These are phyloP conservation scores for Lipomyces yamadae DNA, from an alignment of 805 yeast species.

Conservation along the genomic window DNA sequence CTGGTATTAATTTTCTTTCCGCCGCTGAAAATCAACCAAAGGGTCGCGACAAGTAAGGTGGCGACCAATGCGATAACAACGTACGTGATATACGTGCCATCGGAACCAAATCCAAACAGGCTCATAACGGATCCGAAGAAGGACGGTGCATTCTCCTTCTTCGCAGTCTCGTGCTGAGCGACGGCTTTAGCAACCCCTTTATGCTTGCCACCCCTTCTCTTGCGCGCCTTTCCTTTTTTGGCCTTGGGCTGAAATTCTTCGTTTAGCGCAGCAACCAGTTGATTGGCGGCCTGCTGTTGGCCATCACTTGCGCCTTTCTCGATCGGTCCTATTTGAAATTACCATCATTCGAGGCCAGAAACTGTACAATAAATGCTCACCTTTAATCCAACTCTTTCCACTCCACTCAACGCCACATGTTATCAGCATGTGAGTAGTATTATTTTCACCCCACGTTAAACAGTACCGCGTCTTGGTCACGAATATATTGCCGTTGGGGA, in stretches of 20 bases:
- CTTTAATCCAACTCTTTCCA: slow-evolving; percentile 89
- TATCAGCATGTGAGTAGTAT: slow-evolving; percentile 62
- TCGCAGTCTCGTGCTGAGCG: background rate
- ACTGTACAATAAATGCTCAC: slow-evolving; percentile 39
- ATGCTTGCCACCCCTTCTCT: slow-evolving; percentile 27
- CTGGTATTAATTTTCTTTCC: slow-evolving; percentile 2
- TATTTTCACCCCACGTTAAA: slow-evolving; percentile 73
- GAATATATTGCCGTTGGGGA: slow-evolving; percentile 88
- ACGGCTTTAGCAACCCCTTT: background rate
- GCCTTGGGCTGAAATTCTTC: slow-evolving; percentile 30
- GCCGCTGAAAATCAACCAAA: slow-evolving; percentile 3
- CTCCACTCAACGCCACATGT: slow-evolving; percentile 87
- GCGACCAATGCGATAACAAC: slow-evolving; percentile 16
- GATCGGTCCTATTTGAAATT: slow-evolving; percentile 53
- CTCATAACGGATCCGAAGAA: background rate
- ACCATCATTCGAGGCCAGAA: background rate
- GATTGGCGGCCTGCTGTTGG: slow-evolving; percentile 66
- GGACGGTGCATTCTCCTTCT: background rate
- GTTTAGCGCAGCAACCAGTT: slow-evolving; percentile 51
- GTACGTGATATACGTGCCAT: slow-evolving; percentile 25
- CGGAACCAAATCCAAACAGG: slow-evolving; percentile 6
- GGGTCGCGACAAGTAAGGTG: background rate
- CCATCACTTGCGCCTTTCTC: slow-evolving; percentile 86
- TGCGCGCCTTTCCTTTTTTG: slow-evolving; percentile 15
- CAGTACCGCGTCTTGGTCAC: slow-evolving; percentile 72